Conservation (phyloP, 176 grass and related monocot genomes). For the Paspalum notatum region DNA sequence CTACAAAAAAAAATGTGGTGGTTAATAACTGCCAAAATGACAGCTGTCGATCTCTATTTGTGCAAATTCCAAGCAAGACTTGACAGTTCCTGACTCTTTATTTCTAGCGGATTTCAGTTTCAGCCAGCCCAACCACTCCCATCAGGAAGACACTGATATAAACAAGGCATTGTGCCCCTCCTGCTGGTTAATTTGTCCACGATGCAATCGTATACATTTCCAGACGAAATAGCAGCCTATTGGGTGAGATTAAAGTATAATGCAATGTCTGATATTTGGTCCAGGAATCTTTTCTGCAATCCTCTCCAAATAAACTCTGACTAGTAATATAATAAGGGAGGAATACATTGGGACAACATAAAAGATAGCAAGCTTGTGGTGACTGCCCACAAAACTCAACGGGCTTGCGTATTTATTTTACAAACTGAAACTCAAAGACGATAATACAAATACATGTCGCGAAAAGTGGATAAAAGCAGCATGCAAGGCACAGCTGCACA, state of each 20-base stretch:
- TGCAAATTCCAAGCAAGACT: constrained; percentile 16
- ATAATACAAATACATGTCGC: constrained; percentile 30
- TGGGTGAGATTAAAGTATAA: constrained; percentile 19
- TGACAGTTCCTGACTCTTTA: not conserved
- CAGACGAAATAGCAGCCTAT: not conserved
- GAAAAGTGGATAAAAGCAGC: constrained; percentile 26
- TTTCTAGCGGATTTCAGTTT: too few species aligned
- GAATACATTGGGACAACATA: not conserved
- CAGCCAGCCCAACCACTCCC: not conserved
- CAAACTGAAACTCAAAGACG: not conserved
- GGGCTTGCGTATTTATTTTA: not conserved
- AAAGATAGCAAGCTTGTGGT: not conserved
- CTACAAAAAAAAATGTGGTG: not conserved
- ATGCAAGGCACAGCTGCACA: constrained; percentile 12
- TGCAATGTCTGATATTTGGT: constrained; percentile 26
- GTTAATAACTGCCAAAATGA: constrained; percentile 13
- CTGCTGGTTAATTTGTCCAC: constrained; percentile 15
- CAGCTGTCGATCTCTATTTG: constrained; percentile 2
- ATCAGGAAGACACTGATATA: not conserved
- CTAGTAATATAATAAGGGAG: not conserved
- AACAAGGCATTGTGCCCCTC: not conserved
- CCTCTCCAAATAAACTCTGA: constrained; percentile 14
- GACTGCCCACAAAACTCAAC: constrained; percentile 33
- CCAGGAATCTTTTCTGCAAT: constrained; percentile 27
- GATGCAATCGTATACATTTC: constrained; percentile 23